Percentiles rank a stretch among this genome's conserved stretches.
Evolutionary conservation across 2,329 filamentous ascomycete genomes (phyloP).

Genomic region (Fusarium circinatum): DNA sequence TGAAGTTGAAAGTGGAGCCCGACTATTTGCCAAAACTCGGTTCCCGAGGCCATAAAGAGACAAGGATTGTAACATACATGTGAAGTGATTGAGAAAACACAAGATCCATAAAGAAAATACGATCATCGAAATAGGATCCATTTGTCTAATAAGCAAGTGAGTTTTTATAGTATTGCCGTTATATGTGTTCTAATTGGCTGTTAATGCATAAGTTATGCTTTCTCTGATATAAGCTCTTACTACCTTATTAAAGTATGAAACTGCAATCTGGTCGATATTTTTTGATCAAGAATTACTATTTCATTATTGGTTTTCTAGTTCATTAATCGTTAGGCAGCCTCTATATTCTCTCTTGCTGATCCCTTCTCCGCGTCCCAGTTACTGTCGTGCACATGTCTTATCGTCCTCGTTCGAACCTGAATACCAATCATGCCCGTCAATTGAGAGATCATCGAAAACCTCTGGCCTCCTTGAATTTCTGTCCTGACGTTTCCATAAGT

Average conservation of each 20-base stretch:
- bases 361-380: conserved; percentile 24
- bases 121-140: not conserved
- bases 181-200: not conserved
- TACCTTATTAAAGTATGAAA: no score
- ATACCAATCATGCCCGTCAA: conserved; percentile 36
- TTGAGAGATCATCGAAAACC: conserved; percentile 41
- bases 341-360: conserved; percentile 1
- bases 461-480: conserved; percentile 43
- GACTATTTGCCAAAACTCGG: not conserved
- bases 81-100: not conserved
- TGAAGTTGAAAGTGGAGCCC: conserved; percentile 40
- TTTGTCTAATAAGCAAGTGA: not conserved
- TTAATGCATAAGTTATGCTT: not conserved
- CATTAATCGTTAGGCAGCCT: conserved; percentile 11
- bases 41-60: not conserved
- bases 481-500: conserved; percentile 46
- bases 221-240: not conserved
- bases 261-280: not conserved
- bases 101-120: not conserved
- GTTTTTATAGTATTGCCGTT: no score
- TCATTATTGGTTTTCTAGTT: not conserved
- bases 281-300: not conserved
- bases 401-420: conserved; percentile 39
- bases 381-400: conserved; percentile 20
- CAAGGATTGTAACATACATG: not conserved